These are phyloP conservation scores for Suillus weaverae DNA, from an alignment of 768 basidiomycete species.

Conservation along the genomic window DNA sequence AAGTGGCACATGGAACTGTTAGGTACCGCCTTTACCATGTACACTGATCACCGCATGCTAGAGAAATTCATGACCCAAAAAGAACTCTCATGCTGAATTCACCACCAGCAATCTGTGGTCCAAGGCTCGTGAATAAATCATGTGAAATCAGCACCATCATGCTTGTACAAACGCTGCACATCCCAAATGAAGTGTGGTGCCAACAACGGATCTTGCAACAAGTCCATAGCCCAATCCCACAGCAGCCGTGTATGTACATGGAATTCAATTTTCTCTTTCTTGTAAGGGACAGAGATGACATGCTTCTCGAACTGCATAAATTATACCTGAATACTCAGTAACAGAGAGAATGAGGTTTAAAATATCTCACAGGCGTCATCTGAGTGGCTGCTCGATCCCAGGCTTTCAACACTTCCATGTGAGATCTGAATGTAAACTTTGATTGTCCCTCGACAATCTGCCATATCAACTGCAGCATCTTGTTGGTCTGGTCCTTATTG, in stretches of 20 bases:
- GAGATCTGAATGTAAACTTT: conserved; percentile 1
- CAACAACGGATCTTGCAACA: conserved; percentile 4
- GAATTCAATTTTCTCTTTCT: background rate
- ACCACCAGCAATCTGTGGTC: conserved; percentile 37
- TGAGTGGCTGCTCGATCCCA: background rate
- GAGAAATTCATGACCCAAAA: too few relatives aligned
- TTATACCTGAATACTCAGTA: background rate
- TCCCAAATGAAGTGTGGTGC: conserved; percentile 31
- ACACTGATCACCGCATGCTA: too few relatives aligned
- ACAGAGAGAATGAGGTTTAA: background rate
- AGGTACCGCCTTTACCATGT: too few relatives aligned
- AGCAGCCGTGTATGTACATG: background rate
- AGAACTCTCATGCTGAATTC: too few relatives aligned
- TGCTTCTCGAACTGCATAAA: conserved; percentile 2
- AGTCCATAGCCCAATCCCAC: conserved; percentile 11
- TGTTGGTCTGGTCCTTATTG: conserved; percentile 7
- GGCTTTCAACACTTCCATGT: conserved; percentile 1
- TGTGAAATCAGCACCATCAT: conserved; percentile 25
- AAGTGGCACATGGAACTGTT: too few relatives aligned
- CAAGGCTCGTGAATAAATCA: conserved; percentile 37
- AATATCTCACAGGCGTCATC: conserved; percentile 6
- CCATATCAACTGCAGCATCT: conserved; percentile 1
- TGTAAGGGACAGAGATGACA: background rate
- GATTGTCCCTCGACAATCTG: conserved; percentile 7
- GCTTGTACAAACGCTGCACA: conserved; percentile 28